These are phyloP conservation scores for Penicillium sp. DNA, from an alignment of 2,329 filamentous ascomycete genomes.

Conservation along the genomic window DNA sequence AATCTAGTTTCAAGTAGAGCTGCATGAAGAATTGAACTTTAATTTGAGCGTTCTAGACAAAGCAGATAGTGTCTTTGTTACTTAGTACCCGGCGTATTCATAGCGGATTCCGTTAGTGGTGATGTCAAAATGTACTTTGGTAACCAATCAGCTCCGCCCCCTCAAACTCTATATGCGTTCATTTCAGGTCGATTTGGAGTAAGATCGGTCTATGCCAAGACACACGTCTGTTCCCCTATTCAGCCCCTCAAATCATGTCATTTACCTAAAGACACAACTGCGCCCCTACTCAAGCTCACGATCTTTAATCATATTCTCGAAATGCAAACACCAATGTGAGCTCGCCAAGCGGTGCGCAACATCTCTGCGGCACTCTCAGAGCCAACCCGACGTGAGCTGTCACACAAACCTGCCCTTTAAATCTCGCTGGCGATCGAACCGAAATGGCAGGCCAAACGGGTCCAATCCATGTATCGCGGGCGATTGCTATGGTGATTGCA, in stretches of 20 bases:
- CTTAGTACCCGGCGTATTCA: neutral
- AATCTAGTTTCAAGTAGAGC: neutral
- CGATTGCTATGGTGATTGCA: slow-evolving; percentile 17
- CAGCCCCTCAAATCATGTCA: neutral
- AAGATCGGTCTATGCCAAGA: neutral
- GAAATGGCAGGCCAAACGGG: slow-evolving; percentile 19
- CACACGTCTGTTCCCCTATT: neutral
- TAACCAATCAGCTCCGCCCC: neutral
- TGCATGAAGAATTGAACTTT: neutral
- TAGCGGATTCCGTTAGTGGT: neutral
- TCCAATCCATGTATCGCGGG: slow-evolving; percentile 12
- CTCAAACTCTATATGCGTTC: neutral
- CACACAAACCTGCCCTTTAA: neutral
- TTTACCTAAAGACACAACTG: neutral
- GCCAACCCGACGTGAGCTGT: neutral
- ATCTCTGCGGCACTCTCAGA: neutral
- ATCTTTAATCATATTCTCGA: neutral
- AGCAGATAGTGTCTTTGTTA: neutral
- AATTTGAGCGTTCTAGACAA: neutral
- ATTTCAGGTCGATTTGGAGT: neutral
- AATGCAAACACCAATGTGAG: neutral
- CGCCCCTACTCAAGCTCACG: neutral
- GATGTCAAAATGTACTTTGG: neutral
- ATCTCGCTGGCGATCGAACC: neutral
- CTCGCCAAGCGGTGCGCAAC: neutral